Percentiles rank a stretch among this genome's conserved stretches.
phyloP scores from a whole-genome alignment of 768 basidiomycete species.

The Suillus occidentalis region DNA sequence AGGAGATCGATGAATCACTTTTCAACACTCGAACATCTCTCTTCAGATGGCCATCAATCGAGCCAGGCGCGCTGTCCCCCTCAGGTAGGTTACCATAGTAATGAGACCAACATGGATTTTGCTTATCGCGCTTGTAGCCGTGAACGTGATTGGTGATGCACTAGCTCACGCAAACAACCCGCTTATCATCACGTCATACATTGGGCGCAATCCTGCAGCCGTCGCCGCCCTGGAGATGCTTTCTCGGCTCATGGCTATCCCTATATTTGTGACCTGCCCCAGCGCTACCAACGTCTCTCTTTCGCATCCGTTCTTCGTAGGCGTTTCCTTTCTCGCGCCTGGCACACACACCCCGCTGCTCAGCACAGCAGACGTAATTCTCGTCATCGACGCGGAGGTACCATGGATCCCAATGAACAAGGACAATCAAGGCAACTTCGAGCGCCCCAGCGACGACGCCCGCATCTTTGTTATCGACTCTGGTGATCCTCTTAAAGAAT shows the following conservation, averaged over 20 bases:
- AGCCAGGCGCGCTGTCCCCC: constrained; percentile 47
- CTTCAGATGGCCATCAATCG: constrained; percentile 53
- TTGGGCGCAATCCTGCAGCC: constrained; percentile 55
- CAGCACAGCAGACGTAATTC: constrained; percentile 56
- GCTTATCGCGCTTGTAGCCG: constrained; percentile 21
- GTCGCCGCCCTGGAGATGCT: constrained; percentile 47
- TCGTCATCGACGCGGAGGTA: constrained; percentile 64
- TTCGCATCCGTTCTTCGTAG: constrained; percentile 55
- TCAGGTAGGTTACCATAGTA: constrained; percentile 26
- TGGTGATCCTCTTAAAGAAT: constrained; percentile 58
- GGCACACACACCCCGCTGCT: constrained; percentile 48
- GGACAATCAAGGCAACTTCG: constrained; percentile 27
- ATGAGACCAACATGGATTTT: no score
- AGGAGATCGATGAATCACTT: constrained; percentile 47
- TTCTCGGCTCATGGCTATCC: constrained; percentile 52
- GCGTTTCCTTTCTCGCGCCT: constrained; percentile 48
- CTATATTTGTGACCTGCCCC: constrained; percentile 52
- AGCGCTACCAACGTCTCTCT: constrained; percentile 54
- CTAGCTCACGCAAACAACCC: constrained; percentile 52
- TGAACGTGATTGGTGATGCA: constrained; percentile 44
- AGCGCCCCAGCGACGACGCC: constrained; percentile 41
- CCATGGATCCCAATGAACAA: constrained; percentile 62
- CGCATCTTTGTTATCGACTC: constrained; percentile 61
- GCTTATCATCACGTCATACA: constrained; percentile 62
- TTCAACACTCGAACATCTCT: constrained; percentile 31